Percentiles rank a stretch among this genome's conserved stretches.
These are phyloP conservation scores for Echinosophora koreensis DNA, from an alignment of 306 rosid species.

Conservation along the genomic window DNA sequence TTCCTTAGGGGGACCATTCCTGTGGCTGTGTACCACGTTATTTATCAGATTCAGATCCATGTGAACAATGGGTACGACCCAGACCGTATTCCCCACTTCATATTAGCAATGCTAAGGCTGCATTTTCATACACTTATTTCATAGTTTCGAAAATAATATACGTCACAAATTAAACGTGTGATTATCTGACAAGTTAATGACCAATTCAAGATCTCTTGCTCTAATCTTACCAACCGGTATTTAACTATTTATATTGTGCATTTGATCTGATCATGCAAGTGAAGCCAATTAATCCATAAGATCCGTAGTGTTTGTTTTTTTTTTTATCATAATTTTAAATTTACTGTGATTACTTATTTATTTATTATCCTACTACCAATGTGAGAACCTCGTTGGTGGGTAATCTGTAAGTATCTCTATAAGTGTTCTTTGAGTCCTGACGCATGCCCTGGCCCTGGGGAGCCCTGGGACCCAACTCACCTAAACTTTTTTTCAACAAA, in stretches of 20 bases:
- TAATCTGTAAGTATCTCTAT: too few species aligned
- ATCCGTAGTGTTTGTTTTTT: too few species aligned
- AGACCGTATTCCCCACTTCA: constrained; percentile 39
- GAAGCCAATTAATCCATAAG: background rate
- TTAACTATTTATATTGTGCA: background rate
- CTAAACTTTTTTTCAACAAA: too few species aligned
- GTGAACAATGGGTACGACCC: constrained; percentile 52
- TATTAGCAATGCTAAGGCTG: constrained; percentile 21
- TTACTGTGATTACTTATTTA: too few species aligned
- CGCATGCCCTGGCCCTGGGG: too few species aligned
- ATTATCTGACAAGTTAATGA: constrained; percentile 4
- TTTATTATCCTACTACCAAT: too few species aligned
- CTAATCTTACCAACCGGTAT: background rate
- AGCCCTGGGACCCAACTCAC: too few species aligned
- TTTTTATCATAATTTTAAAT: too few species aligned
- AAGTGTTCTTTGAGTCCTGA: too few species aligned
- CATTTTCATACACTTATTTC: constrained; percentile 38
- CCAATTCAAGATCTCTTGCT: background rate
- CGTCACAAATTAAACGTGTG: background rate
- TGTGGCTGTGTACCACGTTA: constrained; percentile 49
- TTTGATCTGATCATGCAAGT: constrained; percentile 8
- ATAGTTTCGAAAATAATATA: too few species aligned
- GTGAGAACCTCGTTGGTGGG: too few species aligned
- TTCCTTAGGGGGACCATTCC: constrained; percentile 63
- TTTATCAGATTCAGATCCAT: constrained; percentile 46